phyloP scores from a whole-genome alignment of 345 rosid species.

The Eucalyptus victrix region DNA sequence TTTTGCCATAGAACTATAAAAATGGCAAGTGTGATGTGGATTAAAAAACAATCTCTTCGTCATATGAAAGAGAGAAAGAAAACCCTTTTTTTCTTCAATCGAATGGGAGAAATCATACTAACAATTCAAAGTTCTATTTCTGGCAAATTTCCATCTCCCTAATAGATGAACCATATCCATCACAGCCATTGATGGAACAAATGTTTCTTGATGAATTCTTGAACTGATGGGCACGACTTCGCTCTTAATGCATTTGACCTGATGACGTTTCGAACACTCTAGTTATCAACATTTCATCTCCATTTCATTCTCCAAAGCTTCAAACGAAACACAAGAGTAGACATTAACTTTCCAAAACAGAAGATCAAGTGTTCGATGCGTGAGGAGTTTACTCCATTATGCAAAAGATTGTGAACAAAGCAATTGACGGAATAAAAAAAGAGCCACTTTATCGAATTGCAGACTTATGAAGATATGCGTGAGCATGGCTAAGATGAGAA shows the following conservation, averaged over 20 bases:
- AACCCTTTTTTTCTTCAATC: rapidly evolving
- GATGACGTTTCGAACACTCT: background rate
- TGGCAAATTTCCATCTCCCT: background rate
- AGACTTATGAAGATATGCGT: background rate
- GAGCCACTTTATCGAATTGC: background rate
- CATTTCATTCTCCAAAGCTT: background rate
- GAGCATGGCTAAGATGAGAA: background rate
- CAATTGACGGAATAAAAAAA: background rate
- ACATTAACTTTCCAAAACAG: background rate
- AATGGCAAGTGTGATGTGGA: background rate
- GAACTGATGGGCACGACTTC: background rate
- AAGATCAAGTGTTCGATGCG: background rate
- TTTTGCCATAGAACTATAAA: background rate
- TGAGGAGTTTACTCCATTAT: background rate
- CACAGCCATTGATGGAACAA: background rate
- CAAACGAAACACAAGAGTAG: background rate
- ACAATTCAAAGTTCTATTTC: background rate
- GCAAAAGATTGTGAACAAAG: background rate
- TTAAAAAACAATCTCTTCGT: background rate
- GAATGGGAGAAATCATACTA: background rate
- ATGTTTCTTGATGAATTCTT: background rate
- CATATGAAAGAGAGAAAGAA: background rate
- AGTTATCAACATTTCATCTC: background rate
- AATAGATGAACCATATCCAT: background rate
- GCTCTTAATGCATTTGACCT: background rate